These are phyloP conservation scores for Fusarium miscanthi DNA, from an alignment of 2,329 filamentous ascomycete species.

Conservation along the genomic window DNA sequence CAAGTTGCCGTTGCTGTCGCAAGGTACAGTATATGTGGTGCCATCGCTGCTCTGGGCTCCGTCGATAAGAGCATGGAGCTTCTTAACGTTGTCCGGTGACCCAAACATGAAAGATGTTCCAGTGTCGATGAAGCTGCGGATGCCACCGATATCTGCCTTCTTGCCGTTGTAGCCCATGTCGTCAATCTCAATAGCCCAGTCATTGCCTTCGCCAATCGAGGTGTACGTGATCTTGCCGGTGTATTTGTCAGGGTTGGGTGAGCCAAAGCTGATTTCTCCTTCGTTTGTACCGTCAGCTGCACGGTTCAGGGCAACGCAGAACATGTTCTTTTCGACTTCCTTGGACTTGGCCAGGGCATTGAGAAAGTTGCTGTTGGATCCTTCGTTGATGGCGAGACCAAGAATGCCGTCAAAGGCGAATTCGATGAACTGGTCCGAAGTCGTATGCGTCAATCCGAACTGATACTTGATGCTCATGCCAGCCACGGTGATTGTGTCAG, in stretches of 20 bases:
- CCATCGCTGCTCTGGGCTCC: conserved; percentile 67
- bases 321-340: conserved; percentile 70
- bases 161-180: conserved; percentile 72
- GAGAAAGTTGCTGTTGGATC: conserved; percentile 74
- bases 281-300: conserved; percentile 72
- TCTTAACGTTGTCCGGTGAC: conserved; percentile 72
- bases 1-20: conserved; percentile 70
- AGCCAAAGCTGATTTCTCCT: conserved; percentile 83
- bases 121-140: conserved; percentile 81
- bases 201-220: conserved; percentile 61
- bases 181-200: conserved; percentile 80
- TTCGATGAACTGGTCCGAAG: conserved; percentile 77
- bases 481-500: conserved; percentile 75
- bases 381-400: conserved; percentile 74
- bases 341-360: conserved; percentile 67
- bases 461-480: conserved; percentile 71
- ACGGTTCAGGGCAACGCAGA: conserved; percentile 78
- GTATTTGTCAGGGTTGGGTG: conserved; percentile 73
- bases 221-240: conserved; percentile 76
- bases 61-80: conserved; percentile 75
- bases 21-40: conserved; percentile 78
- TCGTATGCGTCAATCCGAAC: conserved; percentile 78
- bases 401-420: conserved; percentile 92
- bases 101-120: conserved; percentile 85
- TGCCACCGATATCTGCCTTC: conserved; percentile 64